phyloP scores from a whole-genome alignment of 208 protist species.

The Crithidia thermophila region DNA sequence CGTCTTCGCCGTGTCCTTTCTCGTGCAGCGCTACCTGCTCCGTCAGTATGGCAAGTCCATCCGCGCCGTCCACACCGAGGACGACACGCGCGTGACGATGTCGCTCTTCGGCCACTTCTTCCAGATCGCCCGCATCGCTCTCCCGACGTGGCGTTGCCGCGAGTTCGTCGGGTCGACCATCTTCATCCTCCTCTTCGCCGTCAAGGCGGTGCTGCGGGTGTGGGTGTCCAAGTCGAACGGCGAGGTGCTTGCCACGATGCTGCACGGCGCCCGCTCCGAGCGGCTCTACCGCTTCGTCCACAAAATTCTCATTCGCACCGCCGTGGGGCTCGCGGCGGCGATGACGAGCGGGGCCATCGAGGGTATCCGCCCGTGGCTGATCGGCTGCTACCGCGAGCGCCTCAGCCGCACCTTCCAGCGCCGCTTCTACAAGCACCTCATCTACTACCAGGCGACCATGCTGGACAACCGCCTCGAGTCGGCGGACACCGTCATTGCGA shows the following conservation, averaged over 20 bases:
- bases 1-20: slow-evolving; percentile 29
- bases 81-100: slow-evolving; percentile 60
- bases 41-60: slow-evolving; percentile 40
- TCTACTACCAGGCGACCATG: slow-evolving; percentile 82
- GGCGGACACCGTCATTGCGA: slow-evolving; percentile 78
- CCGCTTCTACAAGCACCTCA: slow-evolving; percentile 76
- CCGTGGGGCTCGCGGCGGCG: slow-evolving; percentile 42
- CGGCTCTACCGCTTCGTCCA: slow-evolving; percentile 56
- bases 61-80: slow-evolving; percentile 50
- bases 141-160: slow-evolving; percentile 76
- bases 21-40: slow-evolving; percentile 57
- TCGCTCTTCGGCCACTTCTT: slow-evolving; percentile 66
- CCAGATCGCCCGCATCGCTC: slow-evolving; percentile 57
- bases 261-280: slow-evolving; percentile 47
- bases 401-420: slow-evolving; percentile 77
- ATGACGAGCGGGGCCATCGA: slow-evolving; percentile 73
- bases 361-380: slow-evolving; percentile 78
- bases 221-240: slow-evolving; percentile 67
- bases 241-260: slow-evolving; percentile 66
- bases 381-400: slow-evolving; percentile 82
- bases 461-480: slow-evolving; percentile 78
- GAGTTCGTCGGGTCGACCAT: slow-evolving; percentile 62
- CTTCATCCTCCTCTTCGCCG: slow-evolving; percentile 82
- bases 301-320: slow-evolving; percentile 47
- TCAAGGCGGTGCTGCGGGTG: slow-evolving; percentile 79